phyloP scores from a whole-genome alignment of 2,329 filamentous ascomycete species.

The Cladosporium halotolerans region DNA sequence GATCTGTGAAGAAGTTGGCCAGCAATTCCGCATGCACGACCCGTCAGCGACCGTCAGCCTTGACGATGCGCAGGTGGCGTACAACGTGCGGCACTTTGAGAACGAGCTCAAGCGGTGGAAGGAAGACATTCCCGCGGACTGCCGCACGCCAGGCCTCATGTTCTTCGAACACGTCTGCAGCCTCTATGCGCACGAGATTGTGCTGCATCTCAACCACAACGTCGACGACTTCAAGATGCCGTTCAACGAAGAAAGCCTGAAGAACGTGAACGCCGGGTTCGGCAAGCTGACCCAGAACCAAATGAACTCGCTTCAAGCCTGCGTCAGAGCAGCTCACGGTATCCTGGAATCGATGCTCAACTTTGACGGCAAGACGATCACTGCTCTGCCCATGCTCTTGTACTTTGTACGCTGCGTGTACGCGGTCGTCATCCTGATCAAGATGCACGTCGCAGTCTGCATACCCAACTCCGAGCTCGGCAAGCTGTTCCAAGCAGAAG shows the following conservation, averaged over 20 bases:
- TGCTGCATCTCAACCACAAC: slow-evolving; percentile 42
- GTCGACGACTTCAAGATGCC: slow-evolving; percentile 41
- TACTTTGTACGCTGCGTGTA: slow-evolving; percentile 49
- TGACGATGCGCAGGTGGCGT: slow-evolving; percentile 50
- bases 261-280: slow-evolving; percentile 32
- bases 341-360: slow-evolving; percentile 45
- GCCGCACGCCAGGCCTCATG: slow-evolving; percentile 31
- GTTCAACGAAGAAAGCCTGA: slow-evolving; percentile 37
- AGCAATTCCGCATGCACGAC: slow-evolving; percentile 53
- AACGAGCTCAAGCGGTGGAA: slow-evolving; percentile 47
- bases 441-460: slow-evolving; percentile 52
- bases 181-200: slow-evolving; percentile 47
- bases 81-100: slow-evolving; percentile 50
- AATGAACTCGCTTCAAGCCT: slow-evolving; percentile 42
- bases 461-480: slow-evolving; percentile 43
- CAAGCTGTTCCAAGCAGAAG: slow-evolving; percentile 43
- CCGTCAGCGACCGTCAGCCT: slow-evolving; percentile 45
- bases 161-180: slow-evolving; percentile 44
- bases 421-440: slow-evolving; percentile 53
- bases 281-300: slow-evolving; percentile 42
- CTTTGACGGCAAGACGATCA: slow-evolving; percentile 39
- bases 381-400: slow-evolving; percentile 40
- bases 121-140: slow-evolving; percentile 35
- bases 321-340: slow-evolving; percentile 40
- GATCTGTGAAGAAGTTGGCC: slow-evolving; percentile 52